phyloP scores from a whole-genome alignment of 139 green algal genomes.

The Choricystis sp. region DNA sequence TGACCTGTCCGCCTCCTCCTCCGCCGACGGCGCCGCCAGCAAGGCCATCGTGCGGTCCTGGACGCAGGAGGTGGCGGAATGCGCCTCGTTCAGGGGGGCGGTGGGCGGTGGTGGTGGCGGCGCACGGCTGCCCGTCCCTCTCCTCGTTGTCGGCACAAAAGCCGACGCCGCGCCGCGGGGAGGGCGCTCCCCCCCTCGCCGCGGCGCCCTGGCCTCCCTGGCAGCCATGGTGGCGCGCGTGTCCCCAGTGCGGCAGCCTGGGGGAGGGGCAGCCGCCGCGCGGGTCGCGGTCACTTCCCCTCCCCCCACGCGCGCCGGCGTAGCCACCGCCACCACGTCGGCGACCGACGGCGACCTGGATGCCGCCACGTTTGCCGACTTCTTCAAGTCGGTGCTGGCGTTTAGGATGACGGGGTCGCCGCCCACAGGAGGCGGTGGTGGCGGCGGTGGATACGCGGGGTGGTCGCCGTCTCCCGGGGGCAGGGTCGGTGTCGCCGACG shows the following conservation, averaged over 20 bases:
- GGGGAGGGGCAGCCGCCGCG: too few relatives aligned
- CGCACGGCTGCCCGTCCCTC: not conserved
- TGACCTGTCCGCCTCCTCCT: constrained; percentile 6
- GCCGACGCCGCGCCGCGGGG: not conserved
- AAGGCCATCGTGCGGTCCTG: not conserved
- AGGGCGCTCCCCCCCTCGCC: too few relatives aligned
- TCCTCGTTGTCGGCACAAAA: not conserved
- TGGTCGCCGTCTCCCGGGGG: not conserved
- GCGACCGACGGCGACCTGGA: not conserved
- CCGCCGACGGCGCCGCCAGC: not conserved
- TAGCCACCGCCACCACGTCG: not conserved
- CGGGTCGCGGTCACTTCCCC: not conserved
- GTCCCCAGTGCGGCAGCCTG: not conserved
- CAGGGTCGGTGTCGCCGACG: not conserved
- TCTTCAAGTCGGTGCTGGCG: not conserved
- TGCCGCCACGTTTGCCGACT: not conserved
- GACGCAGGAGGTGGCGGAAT: not conserved
- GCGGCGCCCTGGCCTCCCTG: not conserved
- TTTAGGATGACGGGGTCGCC: too few relatives aligned
- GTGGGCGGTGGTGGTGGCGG: too few relatives aligned
- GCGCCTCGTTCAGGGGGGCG: too few relatives aligned
- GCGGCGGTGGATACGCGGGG: not conserved
- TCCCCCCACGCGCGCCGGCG: too few relatives aligned
- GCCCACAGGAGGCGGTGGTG: not conserved
- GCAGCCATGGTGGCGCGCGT: not conserved